Evolutionary conservation across 2,329 filamentous ascomycete genomes (phyloP).

Genomic region (Immersiporthe knoxdaviesiana): DNA sequence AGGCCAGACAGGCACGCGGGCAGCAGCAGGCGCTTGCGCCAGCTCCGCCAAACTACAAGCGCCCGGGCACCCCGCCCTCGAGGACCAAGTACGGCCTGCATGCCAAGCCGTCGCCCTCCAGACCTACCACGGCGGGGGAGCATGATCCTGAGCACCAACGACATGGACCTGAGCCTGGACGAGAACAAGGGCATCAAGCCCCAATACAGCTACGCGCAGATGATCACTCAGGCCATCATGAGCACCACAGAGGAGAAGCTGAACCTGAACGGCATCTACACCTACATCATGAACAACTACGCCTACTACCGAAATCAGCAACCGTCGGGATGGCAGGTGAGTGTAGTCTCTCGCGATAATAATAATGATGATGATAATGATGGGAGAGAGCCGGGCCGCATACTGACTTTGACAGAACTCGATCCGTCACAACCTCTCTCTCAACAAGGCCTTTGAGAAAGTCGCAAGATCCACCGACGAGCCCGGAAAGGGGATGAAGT

Average conservation of each 20-base stretch:
- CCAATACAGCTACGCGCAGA: constrained; percentile 91
- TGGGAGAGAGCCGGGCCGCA: not conserved
- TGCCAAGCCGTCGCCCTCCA: constrained; percentile 45
- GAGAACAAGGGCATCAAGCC: constrained; percentile 91
- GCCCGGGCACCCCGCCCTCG: constrained; percentile 63
- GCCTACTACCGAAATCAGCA: constrained; percentile 87
- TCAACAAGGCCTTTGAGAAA: constrained; percentile 95
- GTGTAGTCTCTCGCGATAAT: constrained; percentile 36
- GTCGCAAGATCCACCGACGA: constrained; percentile 91
- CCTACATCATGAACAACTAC: constrained; percentile 87
- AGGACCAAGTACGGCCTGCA: constrained; percentile 40
- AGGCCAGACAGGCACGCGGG: constrained; percentile 33
- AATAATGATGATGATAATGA: too few species aligned
- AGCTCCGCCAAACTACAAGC: constrained; percentile 62
- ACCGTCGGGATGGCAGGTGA: constrained; percentile 84
- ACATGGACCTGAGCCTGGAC: constrained; percentile 80
- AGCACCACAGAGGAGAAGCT: constrained; percentile 85
- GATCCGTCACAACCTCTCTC: constrained; percentile 91
- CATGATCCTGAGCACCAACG: constrained; percentile 53
- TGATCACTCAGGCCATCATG: constrained; percentile 96
- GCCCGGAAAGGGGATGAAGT: constrained; percentile 98
- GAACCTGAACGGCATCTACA: constrained; percentile 90
- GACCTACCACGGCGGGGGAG: constrained; percentile 40
- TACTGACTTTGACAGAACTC: constrained; percentile 67
- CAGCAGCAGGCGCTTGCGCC: constrained; percentile 60